These are phyloP conservation scores for Grosmannia serpens DNA, from an alignment of 2,329 filamentous ascomycete species.

Conservation along the genomic window DNA sequence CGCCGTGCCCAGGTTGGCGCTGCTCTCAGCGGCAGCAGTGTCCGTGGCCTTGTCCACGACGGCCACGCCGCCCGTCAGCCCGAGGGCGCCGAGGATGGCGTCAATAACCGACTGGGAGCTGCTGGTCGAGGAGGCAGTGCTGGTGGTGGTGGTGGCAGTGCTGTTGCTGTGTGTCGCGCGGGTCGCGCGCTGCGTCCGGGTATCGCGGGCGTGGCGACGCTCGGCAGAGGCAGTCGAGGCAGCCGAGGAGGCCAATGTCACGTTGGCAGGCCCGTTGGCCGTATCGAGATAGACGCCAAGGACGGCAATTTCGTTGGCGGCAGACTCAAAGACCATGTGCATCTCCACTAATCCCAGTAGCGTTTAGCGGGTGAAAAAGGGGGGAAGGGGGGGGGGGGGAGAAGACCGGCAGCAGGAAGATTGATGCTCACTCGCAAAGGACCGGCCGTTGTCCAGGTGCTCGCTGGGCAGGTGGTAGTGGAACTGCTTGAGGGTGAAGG, in stretches of 20 bases:
- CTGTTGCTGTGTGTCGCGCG: not conserved
- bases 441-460: slow-evolving; percentile 29
- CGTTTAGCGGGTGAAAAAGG: not conserved
- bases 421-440: not conserved
- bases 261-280: slow-evolving; percentile 13
- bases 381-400: not conserved
- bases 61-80: not conserved
- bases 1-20: slow-evolving; percentile 9
- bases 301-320: slow-evolving; percentile 28
- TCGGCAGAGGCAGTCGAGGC: not conserved
- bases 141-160: not conserved
- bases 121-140: not conserved
- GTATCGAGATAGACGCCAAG: slow-evolving; percentile 32
- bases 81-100: not conserved
- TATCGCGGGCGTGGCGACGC: slow-evolving; percentile 8
- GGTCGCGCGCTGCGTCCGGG: not conserved
- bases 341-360: slow-evolving; percentile 27
- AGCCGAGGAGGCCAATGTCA: not conserved
- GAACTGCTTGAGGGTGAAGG: slow-evolving; percentile 32
- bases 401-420: not conserved
- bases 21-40: not conserved
- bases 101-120: not conserved
- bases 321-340: slow-evolving; percentile 47
- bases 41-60: slow-evolving; percentile 11
- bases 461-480: slow-evolving; percentile 40